Conservation (phyloP, 2,329 filamentous ascomycete genomes). For the Berkeleyomyces basicola region DNA sequence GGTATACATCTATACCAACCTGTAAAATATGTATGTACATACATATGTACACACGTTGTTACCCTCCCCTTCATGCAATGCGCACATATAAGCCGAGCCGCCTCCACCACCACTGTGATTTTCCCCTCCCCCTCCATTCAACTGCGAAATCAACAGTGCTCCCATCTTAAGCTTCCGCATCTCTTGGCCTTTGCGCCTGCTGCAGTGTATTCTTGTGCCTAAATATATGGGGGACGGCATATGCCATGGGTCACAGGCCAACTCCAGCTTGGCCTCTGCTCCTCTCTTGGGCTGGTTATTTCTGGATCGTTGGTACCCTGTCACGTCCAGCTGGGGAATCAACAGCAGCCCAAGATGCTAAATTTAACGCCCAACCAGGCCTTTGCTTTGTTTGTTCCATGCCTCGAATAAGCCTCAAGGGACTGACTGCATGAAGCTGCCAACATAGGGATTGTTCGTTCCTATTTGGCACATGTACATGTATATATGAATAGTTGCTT, state of each 20-base stretch:
- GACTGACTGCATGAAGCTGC: not conserved
- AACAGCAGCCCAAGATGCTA: not conserved
- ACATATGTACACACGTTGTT: not conserved
- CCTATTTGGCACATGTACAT: no score
- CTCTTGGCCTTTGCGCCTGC: not conserved
- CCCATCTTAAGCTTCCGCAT: not conserved
- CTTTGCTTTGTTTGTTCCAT: not conserved
- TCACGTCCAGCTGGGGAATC: not conserved
- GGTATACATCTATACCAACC: not conserved
- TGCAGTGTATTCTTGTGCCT: not conserved
- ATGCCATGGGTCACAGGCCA: not conserved
- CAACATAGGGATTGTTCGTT: no score
- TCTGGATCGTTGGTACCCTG: not conserved
- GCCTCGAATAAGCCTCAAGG: not conserved
- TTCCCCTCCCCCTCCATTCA: not conserved
- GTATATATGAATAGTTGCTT: no score
- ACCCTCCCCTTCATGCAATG: not conserved
- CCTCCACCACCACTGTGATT: not conserved
- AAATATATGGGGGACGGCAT: not conserved
- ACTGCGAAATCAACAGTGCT: not conserved
- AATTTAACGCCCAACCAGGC: not conserved
- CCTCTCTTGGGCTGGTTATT: not conserved
- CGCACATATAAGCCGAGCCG: not conserved
- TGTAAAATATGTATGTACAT: not conserved
- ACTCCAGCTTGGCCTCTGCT: not conserved